Evolutionary conservation across 2,329 filamentous ascomycete species (phyloP).

Genomic region (Claviceps spartinae): DNA sequence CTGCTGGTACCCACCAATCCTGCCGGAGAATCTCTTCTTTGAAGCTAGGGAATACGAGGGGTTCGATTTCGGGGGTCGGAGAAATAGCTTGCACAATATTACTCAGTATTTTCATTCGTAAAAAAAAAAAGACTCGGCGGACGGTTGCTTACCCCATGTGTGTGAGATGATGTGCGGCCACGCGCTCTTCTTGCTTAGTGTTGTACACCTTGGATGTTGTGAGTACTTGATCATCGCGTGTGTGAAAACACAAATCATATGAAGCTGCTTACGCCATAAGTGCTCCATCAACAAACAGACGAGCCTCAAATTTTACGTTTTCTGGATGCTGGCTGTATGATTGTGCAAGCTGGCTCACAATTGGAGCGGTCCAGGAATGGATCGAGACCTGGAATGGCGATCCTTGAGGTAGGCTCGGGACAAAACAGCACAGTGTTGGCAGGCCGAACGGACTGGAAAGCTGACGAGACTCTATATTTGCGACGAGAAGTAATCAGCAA

Average conservation of each 20-base stretch:
- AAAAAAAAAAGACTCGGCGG: not conserved
- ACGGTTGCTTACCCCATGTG: constrained; percentile 23
- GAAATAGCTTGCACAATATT: constrained; percentile 28
- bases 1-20: constrained; percentile 56
- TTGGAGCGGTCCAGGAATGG: constrained; percentile 56
- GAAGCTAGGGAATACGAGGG: constrained; percentile 61
- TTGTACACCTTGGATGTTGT: constrained; percentile 32
- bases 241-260: not conserved
- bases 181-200: constrained; percentile 34
- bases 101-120: constrained; percentile 9
- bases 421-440: constrained; percentile 59
- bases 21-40: constrained; percentile 55
- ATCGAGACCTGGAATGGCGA: constrained; percentile 58
- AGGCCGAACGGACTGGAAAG: constrained; percentile 34
- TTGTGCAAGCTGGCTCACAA: constrained; percentile 42
- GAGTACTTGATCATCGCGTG: not conserved
- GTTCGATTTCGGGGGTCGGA: constrained; percentile 43
- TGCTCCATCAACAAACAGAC: constrained; percentile 55
- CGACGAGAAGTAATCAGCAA: not conserved
- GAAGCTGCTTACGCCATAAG: constrained; percentile 37
- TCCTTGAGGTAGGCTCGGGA: constrained; percentile 47
- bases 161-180: constrained; percentile 38
- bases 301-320: constrained; percentile 47
- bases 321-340: constrained; percentile 43
- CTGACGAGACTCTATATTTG: constrained; percentile 35